phyloP scores from a whole-genome alignment of 164 flowering plant genomes.

The Warburgia ugandensis region DNA sequence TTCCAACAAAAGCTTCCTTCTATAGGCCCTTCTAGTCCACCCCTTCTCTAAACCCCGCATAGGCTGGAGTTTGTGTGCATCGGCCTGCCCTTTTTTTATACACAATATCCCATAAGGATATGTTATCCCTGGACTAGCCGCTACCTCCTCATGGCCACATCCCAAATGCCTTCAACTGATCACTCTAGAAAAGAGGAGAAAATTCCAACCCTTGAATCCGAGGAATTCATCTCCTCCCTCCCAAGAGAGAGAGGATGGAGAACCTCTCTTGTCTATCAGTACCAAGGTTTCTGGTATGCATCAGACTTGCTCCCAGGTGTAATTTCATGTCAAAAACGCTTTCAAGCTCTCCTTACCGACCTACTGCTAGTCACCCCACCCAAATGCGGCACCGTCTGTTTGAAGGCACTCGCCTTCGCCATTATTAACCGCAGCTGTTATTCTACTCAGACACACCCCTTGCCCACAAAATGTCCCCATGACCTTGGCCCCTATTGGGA shows the following conservation, averaged over 20 bases:
- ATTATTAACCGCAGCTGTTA: not conserved
- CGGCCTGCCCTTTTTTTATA: no score
- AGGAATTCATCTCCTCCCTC: constrained; percentile 3
- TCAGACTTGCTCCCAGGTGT: not conserved
- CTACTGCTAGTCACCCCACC: constrained; percentile 1
- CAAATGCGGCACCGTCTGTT: constrained; percentile 4
- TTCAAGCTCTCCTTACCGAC: not conserved
- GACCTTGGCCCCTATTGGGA: constrained; percentile 1
- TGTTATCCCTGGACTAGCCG: no score
- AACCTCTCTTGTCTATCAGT: not conserved
- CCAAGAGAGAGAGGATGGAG: not conserved
- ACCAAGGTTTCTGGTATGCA: constrained; percentile 5
- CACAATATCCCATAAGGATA: no score
- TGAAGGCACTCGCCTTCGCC: constrained; percentile 3
- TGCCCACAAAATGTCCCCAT: not conserved
- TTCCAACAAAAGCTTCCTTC: no score
- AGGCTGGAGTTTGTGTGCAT: no score
- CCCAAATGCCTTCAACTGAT: no score
- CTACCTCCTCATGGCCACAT: no score
- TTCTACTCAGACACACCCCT: not conserved
- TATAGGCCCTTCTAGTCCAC: no score
- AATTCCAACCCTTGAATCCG: no score
- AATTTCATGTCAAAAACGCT: not conserved
- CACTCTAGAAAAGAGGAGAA: no score
- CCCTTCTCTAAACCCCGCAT: no score